Evolutionary conservation across 352 stramenopile genomes (phyloP).

Genomic region (Phytophthora ohioensis): DNA sequence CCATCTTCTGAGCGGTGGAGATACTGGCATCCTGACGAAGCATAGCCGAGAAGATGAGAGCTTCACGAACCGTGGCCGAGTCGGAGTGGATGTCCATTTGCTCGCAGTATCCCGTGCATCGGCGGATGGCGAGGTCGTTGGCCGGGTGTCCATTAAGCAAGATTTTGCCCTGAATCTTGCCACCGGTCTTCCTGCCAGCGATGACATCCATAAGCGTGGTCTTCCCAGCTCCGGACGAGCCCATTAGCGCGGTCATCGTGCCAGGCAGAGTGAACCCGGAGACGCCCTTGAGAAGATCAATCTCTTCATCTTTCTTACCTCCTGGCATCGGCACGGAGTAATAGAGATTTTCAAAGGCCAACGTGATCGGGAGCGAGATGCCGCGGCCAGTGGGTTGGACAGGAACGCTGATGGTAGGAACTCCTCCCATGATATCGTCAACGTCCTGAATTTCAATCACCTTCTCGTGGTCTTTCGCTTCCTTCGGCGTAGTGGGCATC

Average conservation of each 20-base stretch:
- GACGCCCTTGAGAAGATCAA: conserved; percentile 54
- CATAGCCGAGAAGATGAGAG: conserved; percentile 86
- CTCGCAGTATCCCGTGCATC: conserved; percentile 32
- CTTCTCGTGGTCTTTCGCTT: conserved; percentile 9
- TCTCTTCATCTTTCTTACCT: conserved; percentile 30
- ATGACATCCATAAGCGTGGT: conserved; percentile 38
- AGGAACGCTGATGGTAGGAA: conserved; percentile 29
- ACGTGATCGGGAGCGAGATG: conserved; percentile 37
- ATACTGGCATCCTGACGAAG: conserved; percentile 56
- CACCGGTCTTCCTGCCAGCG: conserved; percentile 30
- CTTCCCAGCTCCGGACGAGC: conserved; percentile 77
- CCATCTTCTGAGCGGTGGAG: conserved; percentile 42
- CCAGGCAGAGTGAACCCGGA: conserved; percentile 51
- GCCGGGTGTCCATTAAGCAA: conserved; percentile 82
- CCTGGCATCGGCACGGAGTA: conserved; percentile 48
- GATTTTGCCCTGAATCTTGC: conserved; percentile 68
- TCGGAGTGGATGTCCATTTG: conserved; percentile 17
- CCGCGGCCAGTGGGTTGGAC: conserved; percentile 23
- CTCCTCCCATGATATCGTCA: conserved; percentile 20
- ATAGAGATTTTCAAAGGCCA: conserved; percentile 47
- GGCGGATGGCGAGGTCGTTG: conserved; percentile 40
- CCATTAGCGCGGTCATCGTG: conserved; percentile 61
- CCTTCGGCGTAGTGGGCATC: conserved; percentile 31
- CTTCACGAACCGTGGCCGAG: conserved; percentile 78
- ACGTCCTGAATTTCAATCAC: conserved; percentile 31